phyloP scores from a whole-genome alignment of 371 early-diverging fungal species.

The Actinomortierella ambigua region DNA sequence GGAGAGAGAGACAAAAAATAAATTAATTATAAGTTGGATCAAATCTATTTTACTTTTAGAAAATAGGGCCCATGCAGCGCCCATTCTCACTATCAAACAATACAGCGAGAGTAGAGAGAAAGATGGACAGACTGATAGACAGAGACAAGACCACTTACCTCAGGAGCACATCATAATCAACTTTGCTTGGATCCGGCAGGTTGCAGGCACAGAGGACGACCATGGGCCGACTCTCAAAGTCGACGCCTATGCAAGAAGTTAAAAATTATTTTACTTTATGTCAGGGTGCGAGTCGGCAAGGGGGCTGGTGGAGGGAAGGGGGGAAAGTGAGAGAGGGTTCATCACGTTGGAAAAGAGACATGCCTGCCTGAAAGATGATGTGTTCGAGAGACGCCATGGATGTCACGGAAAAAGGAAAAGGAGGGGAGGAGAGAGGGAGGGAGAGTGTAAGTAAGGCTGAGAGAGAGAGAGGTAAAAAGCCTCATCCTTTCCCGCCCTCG shows the following conservation, averaged over 20 bases:
- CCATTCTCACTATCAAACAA: no score
- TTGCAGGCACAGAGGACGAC: conserved; percentile 81
- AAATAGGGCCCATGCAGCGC: no score
- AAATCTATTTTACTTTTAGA: no score
- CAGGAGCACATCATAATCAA: conserved; percentile 82
- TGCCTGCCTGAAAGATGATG: conserved; percentile 56
- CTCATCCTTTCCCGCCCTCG: no score
- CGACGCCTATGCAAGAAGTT: conserved; percentile 68
- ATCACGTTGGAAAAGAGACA: conserved; percentile 7
- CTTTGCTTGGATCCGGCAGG: conserved; percentile 75
- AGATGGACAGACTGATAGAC: no score
- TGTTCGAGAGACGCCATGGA: conserved; percentile 47
- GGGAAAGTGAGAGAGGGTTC: background rate
- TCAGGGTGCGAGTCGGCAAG: no score
- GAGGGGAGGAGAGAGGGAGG: conserved; percentile 8
- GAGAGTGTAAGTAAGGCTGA: background rate
- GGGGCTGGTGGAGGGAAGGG: background rate
- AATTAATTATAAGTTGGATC: no score
- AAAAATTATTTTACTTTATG: background rate
- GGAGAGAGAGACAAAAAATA: no score
- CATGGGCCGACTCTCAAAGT: conserved; percentile 82
- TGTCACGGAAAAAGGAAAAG: background rate
- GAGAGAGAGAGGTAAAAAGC: background rate
- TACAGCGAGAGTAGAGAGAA: no score
- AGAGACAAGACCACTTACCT: conserved; percentile 48